Conservation (phyloP, 2,329 filamentous ascomycete genomes). For the Corinectria fuckeliana region DNA sequence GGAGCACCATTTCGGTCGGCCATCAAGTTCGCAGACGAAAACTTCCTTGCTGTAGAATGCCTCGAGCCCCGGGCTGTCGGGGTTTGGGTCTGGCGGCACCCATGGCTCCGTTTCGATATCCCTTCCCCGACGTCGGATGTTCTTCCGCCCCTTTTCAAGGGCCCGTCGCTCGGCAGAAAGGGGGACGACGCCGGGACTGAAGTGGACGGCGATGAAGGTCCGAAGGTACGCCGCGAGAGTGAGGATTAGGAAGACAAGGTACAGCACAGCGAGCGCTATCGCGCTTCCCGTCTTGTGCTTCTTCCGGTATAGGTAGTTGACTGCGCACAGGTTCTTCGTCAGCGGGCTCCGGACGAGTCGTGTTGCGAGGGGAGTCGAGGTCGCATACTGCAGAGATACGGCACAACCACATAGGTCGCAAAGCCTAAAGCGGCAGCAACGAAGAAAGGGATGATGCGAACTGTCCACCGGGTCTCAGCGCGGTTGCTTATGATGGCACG, state of each 20-base stretch:
- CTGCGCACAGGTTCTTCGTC: constrained; percentile 41
- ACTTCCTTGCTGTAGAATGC: constrained; percentile 82
- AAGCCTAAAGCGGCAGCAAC: constrained; percentile 72
- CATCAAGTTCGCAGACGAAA: constrained; percentile 83
- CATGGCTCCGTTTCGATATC: constrained; percentile 41
- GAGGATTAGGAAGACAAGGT: constrained; percentile 73
- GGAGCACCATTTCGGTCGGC: constrained; percentile 86
- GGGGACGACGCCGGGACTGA: constrained; percentile 76
- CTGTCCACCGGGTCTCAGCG: constrained; percentile 42
- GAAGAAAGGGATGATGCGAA: constrained; percentile 71
- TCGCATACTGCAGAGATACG: constrained; percentile 69
- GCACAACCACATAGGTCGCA: constrained; percentile 74
- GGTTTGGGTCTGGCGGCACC: constrained; percentile 52
- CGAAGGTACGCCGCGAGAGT: constrained; percentile 74
- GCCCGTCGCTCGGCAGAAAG: constrained; percentile 51
- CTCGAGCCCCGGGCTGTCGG: constrained; percentile 73
- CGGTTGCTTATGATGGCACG: constrained; percentile 37
- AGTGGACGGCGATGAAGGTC: constrained; percentile 70
- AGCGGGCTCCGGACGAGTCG: constrained; percentile 2
- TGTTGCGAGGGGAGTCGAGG: not conserved
- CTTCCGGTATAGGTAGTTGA: constrained; percentile 70
- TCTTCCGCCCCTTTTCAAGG: constrained; percentile 40
- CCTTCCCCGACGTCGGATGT: constrained; percentile 28
- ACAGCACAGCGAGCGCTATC: constrained; percentile 73
- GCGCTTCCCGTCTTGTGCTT: constrained; percentile 61